A percentile compares a stretch with the other conserved stretches of the same genome.
Evolutionary conservation across 495 filamentous ascomycete genomes (phyloP).

Genomic region (Aspergillus nidulans): DNA sequence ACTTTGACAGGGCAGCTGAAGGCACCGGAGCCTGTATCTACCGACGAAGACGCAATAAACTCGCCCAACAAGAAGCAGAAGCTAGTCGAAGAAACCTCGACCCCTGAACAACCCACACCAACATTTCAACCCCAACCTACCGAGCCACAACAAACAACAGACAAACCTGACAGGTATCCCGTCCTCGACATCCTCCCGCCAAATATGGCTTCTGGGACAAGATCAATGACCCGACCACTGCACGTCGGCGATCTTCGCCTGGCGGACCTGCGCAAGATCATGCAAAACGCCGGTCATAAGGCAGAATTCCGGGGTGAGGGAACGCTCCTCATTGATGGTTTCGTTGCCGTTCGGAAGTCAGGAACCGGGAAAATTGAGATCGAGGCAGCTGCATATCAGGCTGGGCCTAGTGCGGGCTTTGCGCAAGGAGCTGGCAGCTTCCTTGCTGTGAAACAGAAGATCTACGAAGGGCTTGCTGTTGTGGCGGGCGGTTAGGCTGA

Average conservation of each 20-base stretch:
- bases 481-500: slow-evolving; percentile 59
- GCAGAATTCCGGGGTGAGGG: slow-evolving; percentile 95
- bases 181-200: slow-evolving; percentile 73
- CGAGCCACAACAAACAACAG: slow-evolving; percentile 17
- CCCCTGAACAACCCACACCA: slow-evolving; percentile 19
- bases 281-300: slow-evolving; percentile 76
- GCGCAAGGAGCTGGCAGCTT: slow-evolving; percentile 54
- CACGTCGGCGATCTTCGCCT: slow-evolving; percentile 92
- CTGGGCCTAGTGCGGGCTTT: slow-evolving; percentile 24
- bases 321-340: slow-evolving; percentile 80
- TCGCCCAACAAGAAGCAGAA: slow-evolving; percentile 64
- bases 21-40: slow-evolving; percentile 23
- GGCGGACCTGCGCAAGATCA: slow-evolving; percentile 78
- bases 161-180: slow-evolving; percentile 45
- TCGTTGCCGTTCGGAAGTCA: slow-evolving; percentile 83
- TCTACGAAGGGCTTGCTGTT: slow-evolving; percentile 80
- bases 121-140: background rate
- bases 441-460: slow-evolving; percentile 70
- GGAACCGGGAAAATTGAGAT: slow-evolving; percentile 84
- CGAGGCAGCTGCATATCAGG: slow-evolving; percentile 61
- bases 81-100: slow-evolving; percentile 29
- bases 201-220: slow-evolving; percentile 70
- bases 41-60: slow-evolving; percentile 37
- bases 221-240: slow-evolving; percentile 77
- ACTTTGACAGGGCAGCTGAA: slow-evolving; percentile 69